Base-by-base conservation (phyloP, 129 eudicot species). In the Centaurea solstitialis region DNA sequence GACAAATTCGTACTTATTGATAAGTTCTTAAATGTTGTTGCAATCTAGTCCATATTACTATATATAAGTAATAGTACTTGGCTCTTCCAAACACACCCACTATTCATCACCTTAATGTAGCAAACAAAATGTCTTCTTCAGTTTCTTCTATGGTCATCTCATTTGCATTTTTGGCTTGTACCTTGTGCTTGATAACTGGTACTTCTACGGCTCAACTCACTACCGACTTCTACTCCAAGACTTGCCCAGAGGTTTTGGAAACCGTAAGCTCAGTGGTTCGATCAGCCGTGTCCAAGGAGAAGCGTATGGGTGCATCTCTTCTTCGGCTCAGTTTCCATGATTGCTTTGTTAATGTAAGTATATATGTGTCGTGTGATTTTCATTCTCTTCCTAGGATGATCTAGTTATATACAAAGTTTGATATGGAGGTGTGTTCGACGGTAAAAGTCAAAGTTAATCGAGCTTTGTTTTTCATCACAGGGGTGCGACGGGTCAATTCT, bases 251-350 rank as follows among this genome's bases (percentile, higher is more conserved):
- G 8, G 86, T 87, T 64, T 62, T 82, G 10, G 22, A 26, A 13
- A 28, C 64, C 0, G 88, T 90, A 0, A 64, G 76, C 45, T 77
- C 87, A 0, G 88, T 45, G 7, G 87, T 90, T 37, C 12, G 67
- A 59, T 75, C 84, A 4, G 93, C 85, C 7, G 89, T 90, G 20
- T 64, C 86, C 6, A 68, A 72, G 35, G 93, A 90, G 76, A 79
- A 73, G 6, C 91, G 93, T 45, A 90, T 90, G 88, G 94, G 94
- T 23, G 90, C 94, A 9, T 90, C 91, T 43, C 88, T 88, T 47
- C 88, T 88, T 74, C 92, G 92, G 20, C 89, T 88, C 41, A 82
- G 75, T 22, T 84, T 86, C 76, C 94, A 87, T 57, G 94, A 90
- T 39, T 87, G 91, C 74, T 90, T 87, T 24, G 90, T 90, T 79